Conservation (phyloP, 2,329 filamentous ascomycete species). For the Talaromyces amestolkiae region DNA sequence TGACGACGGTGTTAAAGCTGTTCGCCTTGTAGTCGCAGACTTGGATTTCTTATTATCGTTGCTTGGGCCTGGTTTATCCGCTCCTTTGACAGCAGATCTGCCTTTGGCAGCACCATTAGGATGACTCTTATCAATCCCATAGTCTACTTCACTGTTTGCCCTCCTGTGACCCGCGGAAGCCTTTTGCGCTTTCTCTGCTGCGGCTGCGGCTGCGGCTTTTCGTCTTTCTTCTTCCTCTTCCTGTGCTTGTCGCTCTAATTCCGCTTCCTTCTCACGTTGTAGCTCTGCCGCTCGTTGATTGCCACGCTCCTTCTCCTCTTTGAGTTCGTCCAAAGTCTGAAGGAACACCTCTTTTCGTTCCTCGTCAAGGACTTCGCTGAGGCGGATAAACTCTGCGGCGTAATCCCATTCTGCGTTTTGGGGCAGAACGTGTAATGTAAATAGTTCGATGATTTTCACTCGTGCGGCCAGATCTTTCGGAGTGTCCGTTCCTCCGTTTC, state of each 20-base stretch:
- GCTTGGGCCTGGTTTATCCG: constrained; percentile 28
- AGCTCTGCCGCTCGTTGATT: constrained; percentile 62
- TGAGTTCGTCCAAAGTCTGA: constrained; percentile 76
- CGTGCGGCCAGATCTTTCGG: constrained; percentile 79
- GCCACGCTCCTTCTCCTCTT: constrained; percentile 77
- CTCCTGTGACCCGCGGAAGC: constrained; percentile 42
- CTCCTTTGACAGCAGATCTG: constrained; percentile 27
- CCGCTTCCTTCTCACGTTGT: constrained; percentile 59
- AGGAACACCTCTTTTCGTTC: constrained; percentile 87
- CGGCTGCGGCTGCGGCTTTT: constrained; percentile 35
- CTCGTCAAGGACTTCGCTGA: constrained; percentile 84
- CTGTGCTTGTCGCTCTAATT: constrained; percentile 48
- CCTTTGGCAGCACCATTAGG: constrained; percentile 35
- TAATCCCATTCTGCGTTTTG: constrained; percentile 96
- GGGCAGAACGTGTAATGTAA: constrained; percentile 90
- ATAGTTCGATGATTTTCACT: constrained; percentile 90
- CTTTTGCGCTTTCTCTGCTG: constrained; percentile 39
- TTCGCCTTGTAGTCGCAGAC: constrained; percentile 21
- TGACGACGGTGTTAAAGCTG: constrained; percentile 31
- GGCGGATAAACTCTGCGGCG: constrained; percentile 81
- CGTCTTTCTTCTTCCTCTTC: constrained; percentile 44
- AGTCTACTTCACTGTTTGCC: constrained; percentile 66
- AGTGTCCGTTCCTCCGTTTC: constrained; percentile 68
- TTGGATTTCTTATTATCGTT: constrained; percentile 25
- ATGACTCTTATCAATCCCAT: constrained; percentile 62